These are phyloP conservation scores for Phialocephala sp. DNA, from an alignment of 2,329 filamentous ascomycete species.

Conservation along the genomic window DNA sequence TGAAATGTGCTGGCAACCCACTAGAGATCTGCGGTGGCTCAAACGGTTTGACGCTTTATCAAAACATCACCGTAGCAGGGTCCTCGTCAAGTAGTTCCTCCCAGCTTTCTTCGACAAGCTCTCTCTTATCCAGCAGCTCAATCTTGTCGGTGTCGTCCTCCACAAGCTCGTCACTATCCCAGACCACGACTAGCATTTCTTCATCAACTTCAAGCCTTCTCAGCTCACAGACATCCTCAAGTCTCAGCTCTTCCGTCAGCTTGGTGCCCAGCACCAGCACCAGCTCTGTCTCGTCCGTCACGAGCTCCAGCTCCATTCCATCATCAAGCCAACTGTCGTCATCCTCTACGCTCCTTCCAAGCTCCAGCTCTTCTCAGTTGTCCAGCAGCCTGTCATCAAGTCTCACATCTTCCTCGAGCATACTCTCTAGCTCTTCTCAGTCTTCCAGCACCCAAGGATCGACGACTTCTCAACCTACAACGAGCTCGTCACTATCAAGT, in stretches of 20 bases:
- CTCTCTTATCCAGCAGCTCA: background rate
- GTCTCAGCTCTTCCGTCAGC: constrained; percentile 4
- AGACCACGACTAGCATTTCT: constrained; percentile 3
- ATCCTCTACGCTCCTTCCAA: constrained; percentile 4
- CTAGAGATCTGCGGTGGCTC: constrained; percentile 15
- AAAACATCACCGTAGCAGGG: constrained; percentile 10
- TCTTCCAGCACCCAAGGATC: background rate
- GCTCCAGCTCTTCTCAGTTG: constrained; percentile 9
- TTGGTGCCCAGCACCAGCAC: constrained; percentile 9
- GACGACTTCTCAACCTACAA: background rate
- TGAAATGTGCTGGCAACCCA: constrained; percentile 31
- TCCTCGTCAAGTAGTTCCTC: constrained; percentile 15
- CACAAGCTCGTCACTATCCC: constrained; percentile 9
- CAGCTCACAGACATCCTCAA: constrained; percentile 8
- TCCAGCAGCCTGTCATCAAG: background rate
- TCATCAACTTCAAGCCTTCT: constrained; percentile 2
- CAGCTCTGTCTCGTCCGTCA: background rate
- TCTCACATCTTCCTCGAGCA: background rate
- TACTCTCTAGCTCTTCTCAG: background rate
- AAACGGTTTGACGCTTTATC: constrained; percentile 20
- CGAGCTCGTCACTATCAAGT: background rate
- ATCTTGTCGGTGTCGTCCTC: background rate
- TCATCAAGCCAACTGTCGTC: background rate
- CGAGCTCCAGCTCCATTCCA: background rate
- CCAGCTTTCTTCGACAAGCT: background rate